Evolutionary conservation across 2,329 filamentous ascomycete species (phyloP).

Genomic region (Colletotrichum gloeosporioides): DNA sequence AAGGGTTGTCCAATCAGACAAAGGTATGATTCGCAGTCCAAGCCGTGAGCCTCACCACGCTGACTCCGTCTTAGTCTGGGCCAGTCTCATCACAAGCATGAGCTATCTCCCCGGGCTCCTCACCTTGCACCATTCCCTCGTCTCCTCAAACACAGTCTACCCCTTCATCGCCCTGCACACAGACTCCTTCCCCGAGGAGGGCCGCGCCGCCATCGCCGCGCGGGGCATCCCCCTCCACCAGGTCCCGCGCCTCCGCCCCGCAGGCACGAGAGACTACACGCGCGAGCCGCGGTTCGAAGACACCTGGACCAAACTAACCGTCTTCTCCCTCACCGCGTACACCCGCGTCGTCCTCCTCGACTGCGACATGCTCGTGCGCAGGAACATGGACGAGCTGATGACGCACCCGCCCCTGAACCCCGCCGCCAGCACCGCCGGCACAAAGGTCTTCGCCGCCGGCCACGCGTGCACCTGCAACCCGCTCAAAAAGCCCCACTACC

Average conservation of each 20-base stretch:
- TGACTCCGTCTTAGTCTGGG: background rate
- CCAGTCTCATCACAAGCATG: background rate
- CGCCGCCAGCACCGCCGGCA: constrained; percentile 21
- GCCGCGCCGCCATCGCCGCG: background rate
- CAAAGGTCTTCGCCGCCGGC: constrained; percentile 74
- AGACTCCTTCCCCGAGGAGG: background rate
- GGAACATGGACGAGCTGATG: constrained; percentile 94
- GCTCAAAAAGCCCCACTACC: constrained; percentile 78
- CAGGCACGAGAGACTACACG: background rate
- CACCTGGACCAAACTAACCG: background rate
- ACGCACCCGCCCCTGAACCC: constrained; percentile 71
- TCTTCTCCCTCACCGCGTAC: constrained; percentile 77
- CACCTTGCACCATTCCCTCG: background rate
- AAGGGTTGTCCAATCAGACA: background rate
- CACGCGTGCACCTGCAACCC: constrained; percentile 90
- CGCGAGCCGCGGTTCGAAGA: background rate
- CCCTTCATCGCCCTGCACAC: background rate
- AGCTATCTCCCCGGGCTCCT: background rate
- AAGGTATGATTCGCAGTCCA: background rate
- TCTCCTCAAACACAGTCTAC: background rate
- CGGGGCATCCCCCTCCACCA: background rate
- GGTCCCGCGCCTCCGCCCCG: background rate
- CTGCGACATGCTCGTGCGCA: constrained; percentile 82
- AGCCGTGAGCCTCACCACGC: background rate
- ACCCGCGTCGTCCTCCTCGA: constrained; percentile 82